These are phyloP conservation scores for Gossypium gossypioides DNA, from an alignment of 441 rosid species.

Conservation along the genomic window DNA sequence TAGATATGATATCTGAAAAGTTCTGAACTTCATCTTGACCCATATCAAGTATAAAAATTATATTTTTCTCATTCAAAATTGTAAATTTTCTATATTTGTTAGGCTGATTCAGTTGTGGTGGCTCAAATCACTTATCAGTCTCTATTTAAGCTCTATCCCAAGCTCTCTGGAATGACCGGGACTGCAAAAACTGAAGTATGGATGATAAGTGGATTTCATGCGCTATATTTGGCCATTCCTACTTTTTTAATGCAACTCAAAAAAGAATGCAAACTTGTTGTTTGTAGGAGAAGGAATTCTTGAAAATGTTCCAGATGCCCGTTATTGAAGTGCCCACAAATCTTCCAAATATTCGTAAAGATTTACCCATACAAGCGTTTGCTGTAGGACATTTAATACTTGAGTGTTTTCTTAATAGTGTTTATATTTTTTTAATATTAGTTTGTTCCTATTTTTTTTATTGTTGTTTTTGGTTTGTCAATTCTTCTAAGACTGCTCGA, in stretches of 20 bases:
- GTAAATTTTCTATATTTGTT: slow-evolving; percentile 3
- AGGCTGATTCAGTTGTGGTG: slow-evolving; percentile 94
- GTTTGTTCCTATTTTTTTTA: slow-evolving; percentile 6
- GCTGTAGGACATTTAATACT: slow-evolving; percentile 45
- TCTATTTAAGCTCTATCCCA: slow-evolving; percentile 89
- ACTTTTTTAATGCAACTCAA: not conserved
- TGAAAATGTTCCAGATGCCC: slow-evolving; percentile 87
- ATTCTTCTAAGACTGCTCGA: slow-evolving; percentile 58
- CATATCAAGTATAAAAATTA: not conserved
- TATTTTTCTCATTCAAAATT: slow-evolving; percentile 16
- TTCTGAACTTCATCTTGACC: slow-evolving; percentile 13
- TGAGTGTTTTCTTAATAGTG: slow-evolving; percentile 6
- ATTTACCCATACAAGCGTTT: slow-evolving; percentile 89
- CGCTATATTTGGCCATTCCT: slow-evolving; percentile 2
- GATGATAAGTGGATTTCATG: slow-evolving; percentile 8
- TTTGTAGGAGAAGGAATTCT: slow-evolving; percentile 82
- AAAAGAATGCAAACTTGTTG: slow-evolving; percentile 13
- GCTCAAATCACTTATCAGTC: slow-evolving; percentile 98
- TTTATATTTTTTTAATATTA: not conserved
- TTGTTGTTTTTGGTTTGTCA: slow-evolving; percentile 18
- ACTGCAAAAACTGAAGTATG: slow-evolving; percentile 97
- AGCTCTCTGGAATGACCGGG: slow-evolving; percentile 97
- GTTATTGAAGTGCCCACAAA: slow-evolving; percentile 95
- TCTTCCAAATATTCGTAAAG: slow-evolving; percentile 78
- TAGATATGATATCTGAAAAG: slow-evolving; percentile 20